Base-by-base conservation (phyloP, 1,139 yeast genomes). In the Blastobotrys proliferans region DNA sequence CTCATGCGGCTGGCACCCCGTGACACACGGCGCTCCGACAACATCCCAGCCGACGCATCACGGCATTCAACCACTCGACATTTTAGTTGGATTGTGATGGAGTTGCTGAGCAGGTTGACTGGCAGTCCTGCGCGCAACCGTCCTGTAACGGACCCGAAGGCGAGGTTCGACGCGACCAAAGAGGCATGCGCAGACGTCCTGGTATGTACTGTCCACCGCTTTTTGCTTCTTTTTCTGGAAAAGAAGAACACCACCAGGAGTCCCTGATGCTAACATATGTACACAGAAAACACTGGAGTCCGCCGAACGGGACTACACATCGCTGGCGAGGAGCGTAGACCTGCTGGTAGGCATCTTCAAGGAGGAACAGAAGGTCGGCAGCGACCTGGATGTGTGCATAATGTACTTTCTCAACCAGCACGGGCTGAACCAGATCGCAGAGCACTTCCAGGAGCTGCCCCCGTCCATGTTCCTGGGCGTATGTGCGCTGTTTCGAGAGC, bases 351-450 rank as follows among this genome's bases (percentile, higher is more conserved):
- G 36, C 21, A 34, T 51, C 1, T 45, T 50, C 29, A 35, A 37
- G 17, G 40, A 38, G 17, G 54, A 51, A 22, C 46, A 43, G 41
- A 41, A 33, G 10, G 28, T 11, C 10, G 21, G 19, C 20, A n/a
- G 10, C 22, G 39, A 41, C 19, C 35, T 46, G 24, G 31, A 40
- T 27, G 47, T 48, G 5, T 49, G 54, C 31, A 41, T 48, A 3
- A 21, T 37, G 6, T 54, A 48, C 39, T 54, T 53, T 42, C 38
- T 54, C 8, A 41, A 45, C 8, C 47, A 51, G 33, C 41, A 43
- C 19, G 51, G 50, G 20, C 40, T 52, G 11, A 32, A 39, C 8
- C 26, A 46, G 14, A 35, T 51, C n/a, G 48, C 53, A 8, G 34
- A 44, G 13, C 45, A 42, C 32, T 32, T 53, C 22, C 32, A 36